Percentiles rank a stretch among this genome's conserved stretches.
phyloP scores from a whole-genome alignment of 495 filamentous ascomycete species.

The Trypethelium eluteriae region DNA sequence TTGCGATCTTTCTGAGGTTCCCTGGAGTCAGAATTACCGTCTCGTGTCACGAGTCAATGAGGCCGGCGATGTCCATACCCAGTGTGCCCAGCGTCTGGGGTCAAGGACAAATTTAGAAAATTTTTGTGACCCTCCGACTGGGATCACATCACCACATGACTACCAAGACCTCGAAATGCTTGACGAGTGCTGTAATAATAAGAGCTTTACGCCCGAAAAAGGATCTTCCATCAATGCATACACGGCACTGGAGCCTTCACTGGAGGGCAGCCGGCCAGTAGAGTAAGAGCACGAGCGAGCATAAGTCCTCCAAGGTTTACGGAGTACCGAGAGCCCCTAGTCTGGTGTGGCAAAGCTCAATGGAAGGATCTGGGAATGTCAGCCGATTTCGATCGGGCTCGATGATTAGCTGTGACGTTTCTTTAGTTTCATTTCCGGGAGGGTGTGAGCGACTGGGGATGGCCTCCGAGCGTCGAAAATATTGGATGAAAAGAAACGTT shows the following conservation, averaged over 20 bases:
- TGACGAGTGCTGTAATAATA: not conserved
- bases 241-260: not conserved
- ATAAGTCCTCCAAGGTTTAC: not conserved
- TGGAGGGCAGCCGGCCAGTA: not conserved
- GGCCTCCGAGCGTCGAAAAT: not conserved
- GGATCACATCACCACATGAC: no score
- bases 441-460: no score
- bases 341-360: not conserved
- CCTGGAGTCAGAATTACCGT: not conserved
- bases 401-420: slow-evolving; percentile 4
- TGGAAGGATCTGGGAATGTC: not conserved
- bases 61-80: not conserved
- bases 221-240: not conserved
- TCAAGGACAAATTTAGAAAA: not conserved
- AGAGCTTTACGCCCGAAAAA: no score
- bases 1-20: not conserved
- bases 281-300: not conserved
- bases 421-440: slow-evolving; percentile 5
- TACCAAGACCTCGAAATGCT: no score
- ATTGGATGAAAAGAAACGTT: slow-evolving; percentile 10
- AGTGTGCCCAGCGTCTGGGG: not conserved
- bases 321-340: no score
- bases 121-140: not conserved
- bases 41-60: not conserved
- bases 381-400: slow-evolving; percentile 6